Evolutionary conservation across 345 rosid genomes (phyloP), one percentile per base, ranked within the genome.

Genomic region (Theobroma cacao): DNA sequence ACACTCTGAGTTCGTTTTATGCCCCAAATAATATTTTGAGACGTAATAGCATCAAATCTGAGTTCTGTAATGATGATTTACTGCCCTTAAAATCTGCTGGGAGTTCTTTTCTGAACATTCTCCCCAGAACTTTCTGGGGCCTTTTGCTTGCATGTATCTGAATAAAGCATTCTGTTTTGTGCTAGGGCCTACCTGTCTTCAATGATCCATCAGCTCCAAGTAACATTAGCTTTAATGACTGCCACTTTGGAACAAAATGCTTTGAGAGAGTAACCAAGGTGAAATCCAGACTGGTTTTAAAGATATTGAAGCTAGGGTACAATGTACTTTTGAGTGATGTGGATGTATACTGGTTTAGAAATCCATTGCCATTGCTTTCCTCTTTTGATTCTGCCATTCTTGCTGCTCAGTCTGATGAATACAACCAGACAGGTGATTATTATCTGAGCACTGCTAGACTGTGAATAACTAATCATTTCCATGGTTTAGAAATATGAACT

Each of bases 161-260:
- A 64, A 12, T 34, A 20, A 65, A 50, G 45, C 12, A 55, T 69
- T 75, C 58, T 79, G 60, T 69, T 78, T 82, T 61, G 50, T 65
- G 36, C 58, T 50, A 92, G 98, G 99, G 97, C 77, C 84, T 96
- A 26, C 94, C 99, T 40, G 98, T 92, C 80, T 92, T 96, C 87
- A 22, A 50, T 75, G 95, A 94, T 89, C 88, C 91, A 76, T 88
- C 90, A 63, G 90, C 91, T 3, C 94, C 94, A 10, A 84, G 83
- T 74, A 91, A 91, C 75, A 89, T 92, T 31, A 96, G 99, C 89
- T 92, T 91, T 72, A 81, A 96, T 72, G 94, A 92, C 64, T 94
- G 99, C 79, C 97, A 96, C 82, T 96, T 91, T 56, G 99, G 99
- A 77, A 93, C 97, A 59, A 76, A 89, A 78, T 96, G 98, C 89